Conservation (phyloP, 768 basidiomycete species). For the Xanthoconium purpureum region DNA sequence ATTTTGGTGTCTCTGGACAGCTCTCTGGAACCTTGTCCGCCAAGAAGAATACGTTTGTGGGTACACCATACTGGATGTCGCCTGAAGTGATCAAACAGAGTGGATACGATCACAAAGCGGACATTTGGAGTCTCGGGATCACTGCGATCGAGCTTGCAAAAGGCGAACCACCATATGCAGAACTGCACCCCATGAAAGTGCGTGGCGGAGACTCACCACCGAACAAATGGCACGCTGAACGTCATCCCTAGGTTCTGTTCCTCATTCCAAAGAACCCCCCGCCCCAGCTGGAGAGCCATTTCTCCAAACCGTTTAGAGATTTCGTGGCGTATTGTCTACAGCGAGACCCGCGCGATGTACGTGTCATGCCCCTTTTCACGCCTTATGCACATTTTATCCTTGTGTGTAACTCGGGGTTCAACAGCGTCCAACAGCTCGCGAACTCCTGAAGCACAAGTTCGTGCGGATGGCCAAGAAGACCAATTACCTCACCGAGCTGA, state of each 20-base stretch:
- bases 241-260: constrained; percentile 73
- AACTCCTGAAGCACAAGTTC: constrained; percentile 95
- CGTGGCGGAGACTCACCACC: constrained; percentile 10
- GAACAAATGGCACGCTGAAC: neutral
- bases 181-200: constrained; percentile 99
- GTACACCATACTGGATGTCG: constrained; percentile 99
- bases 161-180: constrained; percentile 97
- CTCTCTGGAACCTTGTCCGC: constrained; percentile 88
- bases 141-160: constrained; percentile 97
- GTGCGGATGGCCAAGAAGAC: constrained; percentile 94
- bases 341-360: constrained; percentile 87
- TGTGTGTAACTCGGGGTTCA: constrained; percentile 19
- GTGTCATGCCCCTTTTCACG: constrained; percentile 23
- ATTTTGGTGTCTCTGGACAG: constrained; percentile 98
- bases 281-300: constrained; percentile 83
- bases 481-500: constrained; percentile 90
- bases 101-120: constrained; percentile 98
- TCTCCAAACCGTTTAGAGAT: constrained; percentile 90
- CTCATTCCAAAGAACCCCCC: constrained; percentile 98
- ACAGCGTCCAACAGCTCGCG: constrained; percentile 91
- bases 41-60: constrained; percentile 98
- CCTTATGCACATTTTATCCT: constrained; percentile 1
- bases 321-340: constrained; percentile 93
- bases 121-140: constrained; percentile 98
- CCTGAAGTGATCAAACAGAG: constrained; percentile 99